These are phyloP conservation scores for Cylindrotheca closterium DNA, from an alignment of 108 stramenopile genomes.

Conservation along the genomic window DNA sequence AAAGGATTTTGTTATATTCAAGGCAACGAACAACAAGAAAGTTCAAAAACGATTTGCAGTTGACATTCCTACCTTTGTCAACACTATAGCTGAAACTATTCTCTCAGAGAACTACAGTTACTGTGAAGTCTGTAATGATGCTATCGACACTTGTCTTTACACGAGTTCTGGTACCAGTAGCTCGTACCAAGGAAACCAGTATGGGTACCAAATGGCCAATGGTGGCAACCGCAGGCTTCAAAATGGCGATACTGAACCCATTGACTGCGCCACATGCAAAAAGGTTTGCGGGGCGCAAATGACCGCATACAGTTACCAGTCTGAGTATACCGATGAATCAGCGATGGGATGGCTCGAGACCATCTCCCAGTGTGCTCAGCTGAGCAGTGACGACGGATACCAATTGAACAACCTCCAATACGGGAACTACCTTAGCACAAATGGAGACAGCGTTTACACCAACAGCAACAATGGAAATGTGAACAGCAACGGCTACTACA, in stretches of 20 bases:
- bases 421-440: too few relatives aligned
- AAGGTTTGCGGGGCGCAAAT: neutral
- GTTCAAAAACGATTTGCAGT: neutral
- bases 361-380: neutral
- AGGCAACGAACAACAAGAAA: neutral
- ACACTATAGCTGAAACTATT: neutral
- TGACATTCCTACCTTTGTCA: neutral
- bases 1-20: neutral
- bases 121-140: neutral
- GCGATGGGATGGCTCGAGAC: neutral
- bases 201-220: neutral
- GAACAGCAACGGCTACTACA: too few relatives aligned
- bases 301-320: neutral
- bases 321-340: neutral
- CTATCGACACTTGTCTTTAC: neutral
- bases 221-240: neutral
- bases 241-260: too few relatives aligned
- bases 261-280: neutral
- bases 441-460: too few relatives aligned
- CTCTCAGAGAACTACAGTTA: neutral
- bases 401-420: too few relatives aligned
- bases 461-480: neutral
- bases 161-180: neutral
- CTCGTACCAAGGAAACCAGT: neutral
- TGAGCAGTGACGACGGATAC: neutral